Base-by-base conservation (phyloP, 2,329 filamentous ascomycete genomes). In the Arachnomyces sp. region DNA sequence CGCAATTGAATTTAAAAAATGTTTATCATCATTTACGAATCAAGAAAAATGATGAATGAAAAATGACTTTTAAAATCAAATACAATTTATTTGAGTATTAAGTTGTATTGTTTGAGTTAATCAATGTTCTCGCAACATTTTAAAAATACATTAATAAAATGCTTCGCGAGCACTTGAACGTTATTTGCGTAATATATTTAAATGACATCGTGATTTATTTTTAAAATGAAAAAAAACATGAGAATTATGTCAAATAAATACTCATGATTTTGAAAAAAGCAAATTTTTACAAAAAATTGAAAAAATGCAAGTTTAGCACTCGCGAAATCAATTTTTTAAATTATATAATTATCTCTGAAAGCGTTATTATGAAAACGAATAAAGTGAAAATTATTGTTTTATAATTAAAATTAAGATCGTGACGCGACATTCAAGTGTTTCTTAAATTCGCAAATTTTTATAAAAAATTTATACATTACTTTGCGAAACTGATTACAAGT, bases 401-500 rank as follows among this genome's bases (percentile, higher is more conserved):
- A 3, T 63, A 46, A 56, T 4, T 37, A 32, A 30, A 5, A 12
- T 55, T 48, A 5, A 43, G 3, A 5, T 25, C 5, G 5, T 5
- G 9, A 25, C 20, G 20, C 9, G 9, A 25, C 20, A 25, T 25
- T 5, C 20, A 49, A 12, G 4, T 38, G 54, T 2, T 47, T 40
- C 13, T 63, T n/a, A 52, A 56, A 7, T 59, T 63, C 31, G 44
- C 39, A 3, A 61, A 63, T 31, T 63, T 57, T 40, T 62, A 63
- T 43, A 40, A 53, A 4, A 28, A 44, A 5, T 61, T 61, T 36
- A 54, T 62, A 12, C 16, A 46, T 5, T 28, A 45, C 3, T 59
- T 52, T 34, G 47, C 40, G 2, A 31, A 34, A 2, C 45, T 56
- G 5, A 42, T 39, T 2, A 37, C 20, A 28, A 49, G 47, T 2